A percentile compares a stretch with the other conserved stretches of the same genome.
Evolutionary conservation across 345 rosid genomes (phyloP).

Genomic region (Linum usitatissimum): DNA sequence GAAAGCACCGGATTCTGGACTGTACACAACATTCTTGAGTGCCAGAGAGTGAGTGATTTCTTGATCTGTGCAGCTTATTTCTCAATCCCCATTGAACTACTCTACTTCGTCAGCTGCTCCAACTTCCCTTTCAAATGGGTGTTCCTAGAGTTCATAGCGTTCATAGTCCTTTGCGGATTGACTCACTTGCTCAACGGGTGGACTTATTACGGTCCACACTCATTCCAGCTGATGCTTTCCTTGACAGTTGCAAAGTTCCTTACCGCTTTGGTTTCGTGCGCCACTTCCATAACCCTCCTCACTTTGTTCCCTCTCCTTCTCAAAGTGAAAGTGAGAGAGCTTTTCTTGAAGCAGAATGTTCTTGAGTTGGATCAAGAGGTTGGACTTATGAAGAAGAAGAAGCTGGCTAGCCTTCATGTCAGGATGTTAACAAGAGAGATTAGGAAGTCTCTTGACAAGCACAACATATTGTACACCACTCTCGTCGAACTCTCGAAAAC

Average conservation of each 20-base stretch:
- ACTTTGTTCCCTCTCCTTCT: constrained; percentile 79
- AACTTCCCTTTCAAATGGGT: constrained; percentile 98
- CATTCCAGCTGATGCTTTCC: constrained; percentile 68
- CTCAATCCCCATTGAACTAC: constrained; percentile 87
- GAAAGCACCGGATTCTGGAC: constrained; percentile 48
- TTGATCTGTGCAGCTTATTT: constrained; percentile 83
- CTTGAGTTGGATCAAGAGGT: constrained; percentile 83
- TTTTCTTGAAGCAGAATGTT: constrained; percentile 77
- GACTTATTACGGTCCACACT: constrained; percentile 85
- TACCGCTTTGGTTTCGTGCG: constrained; percentile 85
- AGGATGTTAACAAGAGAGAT: constrained; percentile 80
- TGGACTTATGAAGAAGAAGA: constrained; percentile 78
- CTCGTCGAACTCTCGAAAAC: constrained; percentile 87
- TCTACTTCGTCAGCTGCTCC: constrained; percentile 84
- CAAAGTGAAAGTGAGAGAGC: constrained; percentile 85
- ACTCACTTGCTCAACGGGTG: constrained; percentile 77
- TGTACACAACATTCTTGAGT: constrained; percentile 56
- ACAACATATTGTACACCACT: constrained; percentile 68
- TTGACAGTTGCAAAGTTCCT: constrained; percentile 70
- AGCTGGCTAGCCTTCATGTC: constrained; percentile 81
- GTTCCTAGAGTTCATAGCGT: constrained; percentile 67
- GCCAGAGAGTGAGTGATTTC: constrained; percentile 87
- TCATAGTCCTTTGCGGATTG: constrained; percentile 91
- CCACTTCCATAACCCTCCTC: constrained; percentile 78
- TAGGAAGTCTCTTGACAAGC: constrained; percentile 82